These are phyloP conservation scores for Rhododendron simsii DNA, from an alignment of 148 eudicot species.

Conservation along the genomic window DNA sequence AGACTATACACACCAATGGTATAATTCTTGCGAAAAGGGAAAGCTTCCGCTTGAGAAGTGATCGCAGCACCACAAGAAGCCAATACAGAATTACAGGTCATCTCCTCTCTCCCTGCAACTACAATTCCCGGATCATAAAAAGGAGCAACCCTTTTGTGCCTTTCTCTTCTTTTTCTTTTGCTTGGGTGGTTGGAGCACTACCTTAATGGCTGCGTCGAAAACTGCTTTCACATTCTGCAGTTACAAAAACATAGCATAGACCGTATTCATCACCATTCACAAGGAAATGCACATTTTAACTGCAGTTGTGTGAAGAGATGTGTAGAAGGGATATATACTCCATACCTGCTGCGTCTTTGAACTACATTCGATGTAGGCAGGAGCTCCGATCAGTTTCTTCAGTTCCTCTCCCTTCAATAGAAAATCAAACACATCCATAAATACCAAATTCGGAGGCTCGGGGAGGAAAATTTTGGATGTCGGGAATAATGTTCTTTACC, in stretches of 20 bases:
- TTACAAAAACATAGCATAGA: not conserved
- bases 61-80: not conserved
- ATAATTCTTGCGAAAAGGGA: conserved; percentile 3
- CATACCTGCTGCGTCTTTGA: conserved; percentile 77
- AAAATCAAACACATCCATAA: not conserved
- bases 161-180: conserved; percentile 56
- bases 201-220: conserved; percentile 69
- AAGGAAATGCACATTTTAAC: not conserved
- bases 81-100: not conserved
- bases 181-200: conserved; percentile 60
- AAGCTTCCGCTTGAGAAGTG: not conserved
- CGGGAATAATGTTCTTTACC: conserved; percentile 29
- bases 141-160: conserved; percentile 31
- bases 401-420: conserved; percentile 35
- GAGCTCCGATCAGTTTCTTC: conserved; percentile 43
- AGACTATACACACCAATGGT: conserved; percentile 27
- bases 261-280: not conserved
- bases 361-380: conserved; percentile 78
- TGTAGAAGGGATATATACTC: not conserved
- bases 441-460: not conserved
- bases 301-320: not conserved
- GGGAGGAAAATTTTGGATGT: not conserved
- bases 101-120: not conserved
- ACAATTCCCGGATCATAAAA: conserved; percentile 25
- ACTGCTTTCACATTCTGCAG: conserved; percentile 28